These are phyloP conservation scores for Mycena epipterygia DNA, from an alignment of 768 basidiomycete species.

Conservation along the genomic window DNA sequence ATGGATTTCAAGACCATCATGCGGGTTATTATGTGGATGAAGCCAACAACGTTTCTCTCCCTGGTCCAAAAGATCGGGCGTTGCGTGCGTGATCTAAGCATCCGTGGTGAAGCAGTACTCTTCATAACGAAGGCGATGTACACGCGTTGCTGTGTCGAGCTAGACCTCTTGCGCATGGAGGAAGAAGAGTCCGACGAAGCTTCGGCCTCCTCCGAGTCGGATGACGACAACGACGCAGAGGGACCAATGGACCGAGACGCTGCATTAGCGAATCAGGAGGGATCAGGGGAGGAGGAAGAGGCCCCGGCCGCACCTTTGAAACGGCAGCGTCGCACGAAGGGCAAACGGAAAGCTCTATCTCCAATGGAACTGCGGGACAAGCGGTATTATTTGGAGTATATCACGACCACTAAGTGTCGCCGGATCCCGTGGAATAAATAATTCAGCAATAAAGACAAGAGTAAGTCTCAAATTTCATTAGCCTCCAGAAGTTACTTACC, in stretches of 20 bases:
- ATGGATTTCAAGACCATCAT: conserved; percentile 29
- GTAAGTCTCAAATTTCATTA: not conserved
- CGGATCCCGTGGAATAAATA: conserved; percentile 22
- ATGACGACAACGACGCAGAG: not conserved
- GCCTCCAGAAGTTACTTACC: not conserved
- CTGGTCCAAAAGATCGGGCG: conserved; percentile 30
- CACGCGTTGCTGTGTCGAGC: conserved; percentile 7
- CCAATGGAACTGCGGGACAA: conserved; percentile 14
- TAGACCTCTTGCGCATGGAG: not conserved
- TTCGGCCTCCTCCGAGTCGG: not conserved
- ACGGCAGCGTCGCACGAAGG: not conserved
- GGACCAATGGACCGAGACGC: not conserved
- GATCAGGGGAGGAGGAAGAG: not conserved
- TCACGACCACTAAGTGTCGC: conserved; percentile 18
- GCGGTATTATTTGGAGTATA: conserved; percentile 26
- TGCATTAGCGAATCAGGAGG: not conserved
- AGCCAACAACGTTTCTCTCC: conserved; percentile 26
- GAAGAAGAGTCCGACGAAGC: not conserved
- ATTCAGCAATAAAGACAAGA: conserved; percentile 24
- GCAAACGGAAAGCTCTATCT: not conserved
- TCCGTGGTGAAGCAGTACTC: conserved; percentile 13
- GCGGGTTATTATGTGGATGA: conserved; percentile 31
- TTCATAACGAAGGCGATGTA: conserved; percentile 30
- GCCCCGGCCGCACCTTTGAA: not conserved
- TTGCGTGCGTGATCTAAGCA: conserved; percentile 2